Conservation (phyloP, 1,284 basidiomycete species). For the Trichosporon sp. region DNA sequence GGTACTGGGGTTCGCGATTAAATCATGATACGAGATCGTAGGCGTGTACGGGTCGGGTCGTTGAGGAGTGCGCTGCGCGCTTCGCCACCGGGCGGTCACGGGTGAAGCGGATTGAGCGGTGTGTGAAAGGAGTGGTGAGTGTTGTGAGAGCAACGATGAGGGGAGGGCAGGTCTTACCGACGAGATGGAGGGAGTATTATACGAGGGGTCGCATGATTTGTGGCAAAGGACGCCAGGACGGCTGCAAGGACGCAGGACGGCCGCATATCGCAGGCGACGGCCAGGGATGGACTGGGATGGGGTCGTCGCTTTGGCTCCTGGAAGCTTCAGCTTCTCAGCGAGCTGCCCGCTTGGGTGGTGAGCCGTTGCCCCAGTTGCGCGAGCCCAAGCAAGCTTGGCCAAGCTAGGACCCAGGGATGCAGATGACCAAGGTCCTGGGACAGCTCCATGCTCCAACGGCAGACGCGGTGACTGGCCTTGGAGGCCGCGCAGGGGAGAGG, state of each 20-base stretch:
- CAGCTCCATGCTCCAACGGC: neutral
- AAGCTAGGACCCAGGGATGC: neutral
- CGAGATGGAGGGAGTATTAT: neutral
- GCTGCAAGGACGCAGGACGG: no score
- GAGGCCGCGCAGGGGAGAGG: neutral
- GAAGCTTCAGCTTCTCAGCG: neutral
- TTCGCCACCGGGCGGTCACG: neutral
- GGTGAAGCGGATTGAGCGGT: neutral
- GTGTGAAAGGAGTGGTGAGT: conserved; percentile 10
- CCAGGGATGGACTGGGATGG: neutral
- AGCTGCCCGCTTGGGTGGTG: neutral
- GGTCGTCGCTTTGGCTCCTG: conserved; percentile 2
- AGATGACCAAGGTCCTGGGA: neutral
- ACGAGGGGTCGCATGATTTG: conserved; percentile 7
- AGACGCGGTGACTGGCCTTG: conserved; percentile 4
- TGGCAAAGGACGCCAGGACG: conserved; percentile 1
- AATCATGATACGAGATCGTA: conserved; percentile 1
- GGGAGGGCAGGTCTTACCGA: neutral
- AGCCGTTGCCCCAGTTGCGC: neutral
- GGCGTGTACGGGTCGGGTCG: neutral
- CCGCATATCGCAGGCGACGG: neutral
- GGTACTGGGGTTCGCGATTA: neutral
- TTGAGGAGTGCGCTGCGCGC: neutral
- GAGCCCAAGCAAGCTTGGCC: neutral
- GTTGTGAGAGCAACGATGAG: conserved; percentile 1